Evolutionary conservation across 2,329 filamentous ascomycete genomes (phyloP).

Genomic region (Ascocoryne sarcoides): DNA sequence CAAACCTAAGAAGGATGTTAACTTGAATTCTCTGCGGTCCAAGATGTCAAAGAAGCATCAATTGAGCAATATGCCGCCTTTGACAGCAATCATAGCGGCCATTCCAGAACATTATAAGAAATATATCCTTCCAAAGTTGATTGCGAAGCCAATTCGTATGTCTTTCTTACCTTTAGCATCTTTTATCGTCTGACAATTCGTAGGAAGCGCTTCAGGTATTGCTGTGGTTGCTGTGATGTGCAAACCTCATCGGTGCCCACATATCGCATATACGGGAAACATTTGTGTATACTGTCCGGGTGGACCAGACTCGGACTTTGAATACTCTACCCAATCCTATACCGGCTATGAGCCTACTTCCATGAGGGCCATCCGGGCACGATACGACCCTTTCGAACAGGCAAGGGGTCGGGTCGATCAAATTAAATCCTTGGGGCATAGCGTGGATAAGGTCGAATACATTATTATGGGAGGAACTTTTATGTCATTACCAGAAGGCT

Average conservation of each 20-base stretch:
- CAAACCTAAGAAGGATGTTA: slow-evolving; percentile 74
- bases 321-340: slow-evolving; percentile 98
- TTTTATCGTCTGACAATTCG: slow-evolving; percentile 8
- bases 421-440: slow-evolving; percentile 90
- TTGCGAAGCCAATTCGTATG: slow-evolving; percentile 89
- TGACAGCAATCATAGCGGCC: slow-evolving; percentile 95
- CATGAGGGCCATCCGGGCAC: slow-evolving; percentile 93
- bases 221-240: slow-evolving; percentile 99
- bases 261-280: slow-evolving; percentile 97
- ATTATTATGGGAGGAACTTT: slow-evolving; percentile 99
- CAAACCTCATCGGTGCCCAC: slow-evolving; percentile 94
- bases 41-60: slow-evolving; percentile 91
- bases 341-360: slow-evolving; percentile 97
- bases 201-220: slow-evolving; percentile 89
- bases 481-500: slow-evolving; percentile 87
- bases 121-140: slow-evolving; percentile 91
- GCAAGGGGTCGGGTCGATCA: slow-evolving; percentile 92
- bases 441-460: slow-evolving; percentile 98
- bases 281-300: slow-evolving; percentile 99
- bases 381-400: slow-evolving; percentile 97
- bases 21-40: slow-evolving; percentile 79
- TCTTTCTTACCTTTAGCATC: slow-evolving; percentile 11
- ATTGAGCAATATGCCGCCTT: slow-evolving; percentile 75
- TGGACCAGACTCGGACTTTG: slow-evolving; percentile 95
- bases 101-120: slow-evolving; percentile 99